Conservation (phyloP, 2,329 filamentous ascomycete genomes). For the Fusarium concolor region DNA sequence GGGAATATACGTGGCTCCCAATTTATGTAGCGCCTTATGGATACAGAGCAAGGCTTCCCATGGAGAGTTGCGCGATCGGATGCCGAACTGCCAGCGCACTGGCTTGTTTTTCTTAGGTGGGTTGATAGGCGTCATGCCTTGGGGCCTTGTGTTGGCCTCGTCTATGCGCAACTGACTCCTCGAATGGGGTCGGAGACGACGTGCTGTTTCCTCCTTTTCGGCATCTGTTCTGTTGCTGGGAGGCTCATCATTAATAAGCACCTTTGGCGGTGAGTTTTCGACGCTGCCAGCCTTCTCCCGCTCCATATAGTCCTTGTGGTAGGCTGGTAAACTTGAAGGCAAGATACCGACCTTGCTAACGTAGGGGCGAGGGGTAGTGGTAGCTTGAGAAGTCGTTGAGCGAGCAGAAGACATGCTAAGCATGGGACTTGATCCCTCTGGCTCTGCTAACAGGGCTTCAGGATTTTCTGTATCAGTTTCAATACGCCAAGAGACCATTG, state of each 20-base stretch:
- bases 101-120: conserved; percentile 79
- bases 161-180: conserved; percentile 77
- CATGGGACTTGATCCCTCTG: conserved; percentile 61
- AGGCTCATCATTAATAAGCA: conserved; percentile 61
- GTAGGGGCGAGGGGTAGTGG: conserved; percentile 65
- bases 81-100: conserved; percentile 98
- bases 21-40: conserved; percentile 88
- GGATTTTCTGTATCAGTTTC: conserved; percentile 49
- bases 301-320: conserved; percentile 92
- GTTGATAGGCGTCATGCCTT: conserved; percentile 71
- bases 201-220: conserved; percentile 83
- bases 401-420: conserved; percentile 66
- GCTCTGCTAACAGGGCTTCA: conserved; percentile 51
- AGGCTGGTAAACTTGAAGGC: conserved; percentile 88
- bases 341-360: conserved; percentile 91
- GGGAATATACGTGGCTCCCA: conserved; percentile 88
- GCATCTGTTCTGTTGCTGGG: conserved; percentile 69
- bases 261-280: conserved; percentile 55
- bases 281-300: conserved; percentile 68
- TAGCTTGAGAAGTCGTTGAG: conserved; percentile 63
- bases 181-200: conserved; percentile 87
- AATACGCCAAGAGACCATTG: conserved; percentile 40
- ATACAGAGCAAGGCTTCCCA: conserved; percentile 96
- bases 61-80: conserved; percentile 91
- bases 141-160: conserved; percentile 68